Evolutionary conservation across 2,329 filamentous ascomycete species (phyloP), one percentile per base, ranked within the genome.

Genomic region (Aureobasidium namibiae): DNA sequence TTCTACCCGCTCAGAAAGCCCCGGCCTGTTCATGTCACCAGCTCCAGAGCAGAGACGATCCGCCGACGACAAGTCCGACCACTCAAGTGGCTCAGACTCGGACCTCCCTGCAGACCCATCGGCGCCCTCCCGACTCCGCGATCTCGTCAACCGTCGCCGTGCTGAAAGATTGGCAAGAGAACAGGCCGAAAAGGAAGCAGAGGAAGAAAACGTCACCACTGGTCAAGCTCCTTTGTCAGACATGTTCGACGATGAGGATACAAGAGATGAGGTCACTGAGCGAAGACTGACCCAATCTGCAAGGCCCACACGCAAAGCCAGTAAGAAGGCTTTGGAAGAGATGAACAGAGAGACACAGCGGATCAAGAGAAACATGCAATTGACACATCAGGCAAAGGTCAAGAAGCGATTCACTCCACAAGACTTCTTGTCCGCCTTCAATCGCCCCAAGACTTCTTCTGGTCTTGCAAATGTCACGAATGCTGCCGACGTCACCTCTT

Each of bases 291-390:
- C 87, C 0, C 88, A 92, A 68, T 77, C 82, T 39, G 78, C 81
- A 26, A 84, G 87, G 4, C 86, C 90, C 5, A 81, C 83, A 10
- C 83, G 94, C 13, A 95, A 94, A 70, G 92, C 94, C 0, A 92
- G 92, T 76, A 97, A 92, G 76, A 96, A 91, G 74, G 94, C 94
- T 0, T 72, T 96, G 42, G 90, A 96, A 69, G 92, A 97, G 65
- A 96, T 99, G 87, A 88, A 88, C 66, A 84, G 90, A 60, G 94
- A 99, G 73, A 96, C 92, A 1, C 94, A 99, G 75, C 85, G 94
- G 31, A 83, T 99, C 75, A 87, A 84, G 65, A 83, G 94, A 64
- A 95, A 88, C 69, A 89, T 96, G 83, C 92, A 97, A 72, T 81
- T 99, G 50, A 84, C 89, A 1, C 92, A 97, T 72, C 86, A 96